Conservation (phyloP, 345 rosid genomes). For the Citrus glauca region DNA sequence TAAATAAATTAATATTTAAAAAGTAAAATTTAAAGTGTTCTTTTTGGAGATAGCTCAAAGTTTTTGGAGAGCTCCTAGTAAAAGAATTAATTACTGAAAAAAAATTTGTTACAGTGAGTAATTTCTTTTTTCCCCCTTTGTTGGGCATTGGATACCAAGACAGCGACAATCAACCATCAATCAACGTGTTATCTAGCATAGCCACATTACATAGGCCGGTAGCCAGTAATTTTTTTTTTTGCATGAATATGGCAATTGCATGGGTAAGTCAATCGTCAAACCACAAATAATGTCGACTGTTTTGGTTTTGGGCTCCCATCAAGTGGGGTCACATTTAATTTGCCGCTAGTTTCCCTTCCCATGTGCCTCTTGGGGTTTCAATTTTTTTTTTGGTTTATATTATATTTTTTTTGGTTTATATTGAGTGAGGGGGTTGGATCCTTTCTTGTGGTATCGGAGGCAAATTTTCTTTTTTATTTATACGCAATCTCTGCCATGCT, state of each 20-base stretch:
- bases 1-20: too few relatives aligned
- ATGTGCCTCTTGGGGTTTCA: neutral
- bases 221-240: neutral
- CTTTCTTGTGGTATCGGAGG: too few relatives aligned
- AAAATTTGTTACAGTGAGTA: too few relatives aligned
- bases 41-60: too few relatives aligned
- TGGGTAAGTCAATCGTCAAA: neutral
- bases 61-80: neutral
- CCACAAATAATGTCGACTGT: neutral
- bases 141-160: neutral
- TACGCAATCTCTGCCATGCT: too few relatives aligned
- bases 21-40: too few relatives aligned
- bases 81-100: too few relatives aligned
- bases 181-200: neutral
- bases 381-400: neutral
- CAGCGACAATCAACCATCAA: neutral
- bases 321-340: neutral
- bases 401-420: too few relatives aligned
- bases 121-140: too few relatives aligned
- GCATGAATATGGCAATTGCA: neutral
- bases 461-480: too few relatives aligned
- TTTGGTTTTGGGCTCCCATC: neutral
- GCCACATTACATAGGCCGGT: too few relatives aligned
- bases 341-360: neutral
- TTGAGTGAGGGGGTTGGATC: neutral